phyloP scores from a whole-genome alignment of 2,329 filamentous ascomycete species.

The Aureobasidium sp. region DNA sequence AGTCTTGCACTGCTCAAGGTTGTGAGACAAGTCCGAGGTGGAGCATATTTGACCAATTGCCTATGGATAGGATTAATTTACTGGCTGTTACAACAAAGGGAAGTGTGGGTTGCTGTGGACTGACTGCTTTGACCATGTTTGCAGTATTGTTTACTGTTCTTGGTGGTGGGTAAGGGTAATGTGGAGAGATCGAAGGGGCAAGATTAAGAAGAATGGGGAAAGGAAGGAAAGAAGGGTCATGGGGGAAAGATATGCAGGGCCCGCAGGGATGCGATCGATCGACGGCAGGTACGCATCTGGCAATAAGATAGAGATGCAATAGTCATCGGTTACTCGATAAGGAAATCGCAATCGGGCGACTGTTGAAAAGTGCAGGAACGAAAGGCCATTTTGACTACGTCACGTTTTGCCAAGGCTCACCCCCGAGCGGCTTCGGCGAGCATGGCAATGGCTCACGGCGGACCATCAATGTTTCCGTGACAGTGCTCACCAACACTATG shows the following conservation, averaged over 20 bases:
- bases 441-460: background rate
- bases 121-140: slow-evolving; percentile 21
- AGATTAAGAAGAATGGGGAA: background rate
- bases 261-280: background rate
- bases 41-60: slow-evolving; percentile 87
- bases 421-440: background rate
- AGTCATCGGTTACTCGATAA: background rate
- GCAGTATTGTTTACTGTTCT: background rate
- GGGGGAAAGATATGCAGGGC: background rate
- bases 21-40: slow-evolving; percentile 66
- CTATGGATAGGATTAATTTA: slow-evolving; percentile 35
- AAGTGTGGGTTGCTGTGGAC: background rate
- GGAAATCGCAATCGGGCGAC: background rate
- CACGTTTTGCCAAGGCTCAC: background rate
- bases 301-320: background rate
- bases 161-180: background rate
- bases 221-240: background rate
- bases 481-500: background rate
- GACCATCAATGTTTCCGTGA: background rate
- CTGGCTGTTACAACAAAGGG: background rate
- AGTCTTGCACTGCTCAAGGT: slow-evolving; percentile 67
- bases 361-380: background rate
- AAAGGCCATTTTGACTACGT: background rate
- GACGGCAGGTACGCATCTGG: background rate
- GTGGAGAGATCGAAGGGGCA: background rate